These are phyloP conservation scores for Lecanosticta acicola DNA, from an alignment of 2,329 filamentous ascomycete species.

Conservation along the genomic window DNA sequence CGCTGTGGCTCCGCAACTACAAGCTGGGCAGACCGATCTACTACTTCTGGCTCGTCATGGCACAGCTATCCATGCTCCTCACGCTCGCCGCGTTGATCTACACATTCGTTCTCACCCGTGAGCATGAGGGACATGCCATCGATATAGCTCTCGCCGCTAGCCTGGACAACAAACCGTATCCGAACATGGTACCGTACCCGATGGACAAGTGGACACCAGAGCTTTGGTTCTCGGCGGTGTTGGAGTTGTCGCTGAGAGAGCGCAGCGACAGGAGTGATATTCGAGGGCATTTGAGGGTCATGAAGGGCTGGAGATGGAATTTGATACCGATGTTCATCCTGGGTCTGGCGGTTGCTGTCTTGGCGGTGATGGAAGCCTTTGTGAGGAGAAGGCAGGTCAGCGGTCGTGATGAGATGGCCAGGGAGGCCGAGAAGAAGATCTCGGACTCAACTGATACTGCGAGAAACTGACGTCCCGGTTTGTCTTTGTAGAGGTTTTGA, in stretches of 20 bases:
- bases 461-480: too few relatives aligned
- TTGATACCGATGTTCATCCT: constrained; percentile 27
- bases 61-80: constrained; percentile 20
- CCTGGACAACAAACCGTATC: constrained; percentile 24
- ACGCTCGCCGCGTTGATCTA: constrained; percentile 25
- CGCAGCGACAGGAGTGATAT: constrained; percentile 17
- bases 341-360: constrained; percentile 13
- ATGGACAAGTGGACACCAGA: constrained; percentile 26
- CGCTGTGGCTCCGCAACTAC: constrained; percentile 19
- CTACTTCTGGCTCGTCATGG: constrained; percentile 24
- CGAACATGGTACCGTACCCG: constrained; percentile 27
- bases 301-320: constrained; percentile 30
- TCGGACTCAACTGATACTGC: too few relatives aligned
- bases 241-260: constrained; percentile 18
- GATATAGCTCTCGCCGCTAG: constrained; percentile 18
- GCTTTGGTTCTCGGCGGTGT: constrained; percentile 27
- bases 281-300: constrained; percentile 15
- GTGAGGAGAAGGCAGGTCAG: neutral
- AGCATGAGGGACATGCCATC: constrained; percentile 22
- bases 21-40: constrained; percentile 10
- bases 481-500: too few relatives aligned
- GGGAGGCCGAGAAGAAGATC: neutral
- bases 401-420: neutral
- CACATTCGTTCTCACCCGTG: constrained; percentile 23
- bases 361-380: constrained; percentile 18